Evolutionary conservation across 768 basidiomycete genomes (phyloP), one percentile per base, ranked within the genome.

Genomic region (Termitomyces sp.): DNA sequence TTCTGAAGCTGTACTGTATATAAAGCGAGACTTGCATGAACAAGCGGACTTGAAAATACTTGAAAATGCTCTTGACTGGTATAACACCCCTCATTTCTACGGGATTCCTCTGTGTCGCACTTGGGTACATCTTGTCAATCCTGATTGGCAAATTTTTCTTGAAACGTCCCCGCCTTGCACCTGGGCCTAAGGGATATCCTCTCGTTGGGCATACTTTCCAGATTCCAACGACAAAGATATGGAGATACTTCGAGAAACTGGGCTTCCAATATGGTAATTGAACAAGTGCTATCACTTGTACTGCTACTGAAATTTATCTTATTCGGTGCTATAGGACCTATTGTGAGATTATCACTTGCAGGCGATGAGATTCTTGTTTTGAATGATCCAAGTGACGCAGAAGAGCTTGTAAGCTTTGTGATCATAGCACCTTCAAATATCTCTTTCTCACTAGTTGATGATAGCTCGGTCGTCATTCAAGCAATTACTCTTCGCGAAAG

Each of bases 401-500:
- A 61, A 37, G 60, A 61, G 32, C 53, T 61, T 30, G 60, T 58
- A 55, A 22, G 40, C n/a, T 30, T 30, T 13, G 7, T 33, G 10
- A 14, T 33, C 2, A 10, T n/a, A n/a, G 1, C 16, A 12, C 26
- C 6, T 18, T 26, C n/a, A n/a, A n/a, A 18, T 40, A 16, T 24
- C 1, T 22, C 18, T 10, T 33, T 42, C 36, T 36, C 18, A 34
- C 34, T 16, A 34, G 0, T 50, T 12, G 16, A 34, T 30, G 10
- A 24, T 37, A 58, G 52, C 57, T 58, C 26, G 27, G 16, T 10
- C 53, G 53, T 33, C 60, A 56, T 18, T 57, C 60, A 2, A 22
- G 33, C 9, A 61, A 61, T 42, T 61, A 61, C 34, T 61, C 60
- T 18, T 61, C 60, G 6, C 30, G 60, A 33, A 52, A 57, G 46